A percentile compares a stretch with the other conserved stretches of the same genome.
Evolutionary conservation across 2,329 filamentous ascomycete species (phyloP).

Genomic region (Fulvia fulva): DNA sequence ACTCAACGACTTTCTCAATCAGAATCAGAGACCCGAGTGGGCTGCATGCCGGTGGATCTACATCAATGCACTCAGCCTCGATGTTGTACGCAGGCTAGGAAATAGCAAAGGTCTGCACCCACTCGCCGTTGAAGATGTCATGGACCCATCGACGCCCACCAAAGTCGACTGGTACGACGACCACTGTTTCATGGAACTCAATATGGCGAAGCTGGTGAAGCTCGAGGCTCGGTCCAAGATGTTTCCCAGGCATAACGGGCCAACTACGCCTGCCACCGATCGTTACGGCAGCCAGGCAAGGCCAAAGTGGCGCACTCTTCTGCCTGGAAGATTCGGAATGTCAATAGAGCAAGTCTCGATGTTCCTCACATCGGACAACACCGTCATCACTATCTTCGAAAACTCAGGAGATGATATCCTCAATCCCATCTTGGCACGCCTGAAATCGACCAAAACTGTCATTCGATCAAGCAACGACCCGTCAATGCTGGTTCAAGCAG

Average conservation of each 20-base stretch:
- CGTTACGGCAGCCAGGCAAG: conserved; percentile 3
- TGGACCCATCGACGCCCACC: conserved; percentile 76
- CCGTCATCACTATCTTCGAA: conserved; percentile 89
- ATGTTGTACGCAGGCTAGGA: conserved; percentile 76
- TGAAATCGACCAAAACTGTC: conserved; percentile 73
- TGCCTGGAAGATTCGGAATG: conserved; percentile 38
- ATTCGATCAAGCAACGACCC: conserved; percentile 81
- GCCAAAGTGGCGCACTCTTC: conserved; percentile 14
- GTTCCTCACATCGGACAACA: conserved; percentile 82
- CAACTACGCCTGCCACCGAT: neutral
- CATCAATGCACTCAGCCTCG: conserved; percentile 86
- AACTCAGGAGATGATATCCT: conserved; percentile 80
- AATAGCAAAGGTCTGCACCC: conserved; percentile 73
- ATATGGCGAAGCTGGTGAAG: conserved; percentile 65
- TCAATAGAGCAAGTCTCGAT: conserved; percentile 87
- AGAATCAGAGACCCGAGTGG: conserved; percentile 62
- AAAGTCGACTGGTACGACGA: conserved; percentile 82
- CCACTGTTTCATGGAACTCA: conserved; percentile 38
- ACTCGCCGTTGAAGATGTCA: conserved; percentile 81
- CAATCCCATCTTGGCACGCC: conserved; percentile 70
- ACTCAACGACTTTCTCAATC: conserved; percentile 64
- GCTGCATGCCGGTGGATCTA: conserved; percentile 87
- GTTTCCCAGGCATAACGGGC: conserved; percentile 10
- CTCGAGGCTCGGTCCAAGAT: conserved; percentile 52
- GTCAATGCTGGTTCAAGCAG: conserved; percentile 81